Base-by-base conservation (phyloP, 257 asterid genomes). In the Eustoma russellianum region DNA sequence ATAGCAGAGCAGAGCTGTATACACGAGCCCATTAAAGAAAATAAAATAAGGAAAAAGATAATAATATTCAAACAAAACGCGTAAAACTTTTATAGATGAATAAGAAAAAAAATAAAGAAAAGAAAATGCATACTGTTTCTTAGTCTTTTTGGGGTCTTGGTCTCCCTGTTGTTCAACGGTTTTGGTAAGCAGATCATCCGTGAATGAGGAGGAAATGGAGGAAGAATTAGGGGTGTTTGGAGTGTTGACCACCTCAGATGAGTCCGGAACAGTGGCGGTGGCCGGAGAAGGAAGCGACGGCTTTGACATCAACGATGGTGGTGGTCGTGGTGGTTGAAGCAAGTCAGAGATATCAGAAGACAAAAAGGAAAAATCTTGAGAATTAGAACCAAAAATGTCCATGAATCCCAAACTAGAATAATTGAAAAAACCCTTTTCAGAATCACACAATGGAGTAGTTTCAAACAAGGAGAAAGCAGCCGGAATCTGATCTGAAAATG, bases 201-300 rank as follows among this genome's bases (percentile, higher is more conserved):
- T 38, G 9, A 38, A 1, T 41, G 77, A 88, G 0, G 90, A 83
- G 13, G 95, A 86, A 49, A 86, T 74, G 1, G 95, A 78, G 33
- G 87, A 80, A 13, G 62, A 73, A 63, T 79, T 82, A 9, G 95
- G 85, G 4, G 95, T 80, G 1, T 80, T 55, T 5, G 93, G 93
- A 40, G 79, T 65, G 66, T 74, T 70, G 17, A 53, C 28, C 40
- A 14, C 5, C 46, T 53, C 57, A 1, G 57, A 14, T 17, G 66
- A 52, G 50, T 65, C 70, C 9, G 62, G 59, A 1, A 56, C 48
- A 7, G 48, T 19, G 30, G 3, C 30, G 30, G 30, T 24, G 30
- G 53, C 40, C 51, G 57, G 71, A n/a, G 64, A 13, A 1, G 13
- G 57, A 33, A 45, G 56, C 2, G 65, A 63, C 5, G 58, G 72